A percentile compares a stretch with the other conserved stretches of the same genome.
These are phyloP conservation scores for Cupressus sempervirens DNA, from an alignment of 75 land plant species.

Conservation along the genomic window DNA sequence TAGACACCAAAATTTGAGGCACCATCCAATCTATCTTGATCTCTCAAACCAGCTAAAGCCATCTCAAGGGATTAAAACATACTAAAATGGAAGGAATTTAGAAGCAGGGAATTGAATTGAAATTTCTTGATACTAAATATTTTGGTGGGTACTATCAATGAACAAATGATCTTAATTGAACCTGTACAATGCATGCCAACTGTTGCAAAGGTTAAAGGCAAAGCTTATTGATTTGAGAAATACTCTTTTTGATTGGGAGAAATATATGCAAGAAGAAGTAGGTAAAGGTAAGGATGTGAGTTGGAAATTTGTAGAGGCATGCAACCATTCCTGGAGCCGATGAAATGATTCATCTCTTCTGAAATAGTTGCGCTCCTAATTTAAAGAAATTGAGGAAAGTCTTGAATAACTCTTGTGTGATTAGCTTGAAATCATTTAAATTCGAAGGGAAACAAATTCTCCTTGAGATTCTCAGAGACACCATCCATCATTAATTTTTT, in stretches of 20 bases:
- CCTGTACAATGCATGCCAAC: slow-evolving; percentile 50
- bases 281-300: not conserved
- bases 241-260: too few species aligned
- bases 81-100: slow-evolving; percentile 26
- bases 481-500: not conserved
- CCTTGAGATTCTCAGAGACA: not conserved
- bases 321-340: not conserved
- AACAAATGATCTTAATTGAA: slow-evolving; percentile 23
- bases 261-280: not conserved
- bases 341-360: not conserved
- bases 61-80: too few species aligned
- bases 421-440: not conserved
- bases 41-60: too few species aligned
- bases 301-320: not conserved
- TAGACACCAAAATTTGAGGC: too few species aligned
- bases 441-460: not conserved
- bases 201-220: too few species aligned
- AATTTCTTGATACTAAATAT: too few species aligned
- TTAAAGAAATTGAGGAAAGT: not conserved
- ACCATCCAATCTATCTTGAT: too few species aligned
- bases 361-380: not conserved
- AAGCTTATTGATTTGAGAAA: too few species aligned
- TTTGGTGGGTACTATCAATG: slow-evolving; percentile 22
- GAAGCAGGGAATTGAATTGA: slow-evolving; percentile 31
- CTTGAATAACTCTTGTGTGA: not conserved